Percentiles rank a stretch among this genome's conserved stretches.
These are phyloP conservation scores for Leccinellum rugosiceps DNA, from an alignment of 768 basidiomycete species.

Conservation along the genomic window DNA sequence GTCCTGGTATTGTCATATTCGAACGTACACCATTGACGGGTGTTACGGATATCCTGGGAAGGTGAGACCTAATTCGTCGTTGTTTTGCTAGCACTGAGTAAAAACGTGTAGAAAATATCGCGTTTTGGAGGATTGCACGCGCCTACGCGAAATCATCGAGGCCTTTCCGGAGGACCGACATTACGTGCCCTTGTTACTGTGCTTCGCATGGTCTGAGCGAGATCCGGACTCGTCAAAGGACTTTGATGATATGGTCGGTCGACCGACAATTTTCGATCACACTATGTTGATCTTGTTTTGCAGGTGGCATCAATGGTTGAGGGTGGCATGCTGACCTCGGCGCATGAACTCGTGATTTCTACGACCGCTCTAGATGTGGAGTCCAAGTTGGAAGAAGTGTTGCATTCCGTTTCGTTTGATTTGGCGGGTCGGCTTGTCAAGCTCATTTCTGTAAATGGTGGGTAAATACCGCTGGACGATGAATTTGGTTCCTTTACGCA, in stretches of 20 bases:
- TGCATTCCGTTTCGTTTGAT: conserved; percentile 49
- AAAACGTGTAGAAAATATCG: conserved; percentile 55
- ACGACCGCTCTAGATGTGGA: conserved; percentile 56
- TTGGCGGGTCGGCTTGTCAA: conserved; percentile 54
- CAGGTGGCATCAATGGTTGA: conserved; percentile 51
- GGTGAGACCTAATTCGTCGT: conserved; percentile 36
- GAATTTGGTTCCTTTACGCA: neutral
- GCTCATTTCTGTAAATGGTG: conserved; percentile 46
- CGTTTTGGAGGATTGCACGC: conserved; percentile 66
- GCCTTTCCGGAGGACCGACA: conserved; percentile 51
- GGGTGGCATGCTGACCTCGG: conserved; percentile 40
- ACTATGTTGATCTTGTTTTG: conserved; percentile 3
- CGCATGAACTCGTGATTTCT: conserved; percentile 48
- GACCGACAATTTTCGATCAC: neutral
- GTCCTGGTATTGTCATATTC: conserved; percentile 71
- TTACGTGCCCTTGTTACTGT: conserved; percentile 59
- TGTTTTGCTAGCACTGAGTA: neutral
- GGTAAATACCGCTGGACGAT: conserved; percentile 17
- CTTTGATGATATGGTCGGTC: conserved; percentile 57
- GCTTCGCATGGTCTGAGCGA: conserved; percentile 57
- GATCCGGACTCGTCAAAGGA: conserved; percentile 43
- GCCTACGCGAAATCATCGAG: conserved; percentile 62
- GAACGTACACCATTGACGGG: conserved; percentile 68
- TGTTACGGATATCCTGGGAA: conserved; percentile 63
- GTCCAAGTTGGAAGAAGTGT: conserved; percentile 43